Conservation (phyloP, 805 yeast genomes). For the Kazachstania taianensis region DNA sequence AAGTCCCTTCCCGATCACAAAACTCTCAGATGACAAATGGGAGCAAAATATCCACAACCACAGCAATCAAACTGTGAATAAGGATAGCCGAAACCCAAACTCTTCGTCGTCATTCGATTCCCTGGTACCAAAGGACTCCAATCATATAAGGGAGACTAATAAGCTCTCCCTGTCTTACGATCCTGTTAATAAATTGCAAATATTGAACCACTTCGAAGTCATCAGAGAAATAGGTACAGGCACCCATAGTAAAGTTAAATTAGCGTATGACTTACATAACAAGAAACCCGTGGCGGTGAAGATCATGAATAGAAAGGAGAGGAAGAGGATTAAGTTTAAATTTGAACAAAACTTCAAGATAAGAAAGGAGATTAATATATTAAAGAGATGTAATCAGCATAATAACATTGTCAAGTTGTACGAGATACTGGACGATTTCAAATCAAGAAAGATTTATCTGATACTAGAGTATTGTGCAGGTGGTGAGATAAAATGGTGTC, state of each 20-base stretch:
- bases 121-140: conserved; percentile 8
- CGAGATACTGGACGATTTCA: conserved; percentile 81
- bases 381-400: conserved; percentile 78
- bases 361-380: conserved; percentile 85
- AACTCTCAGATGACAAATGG: too few relatives aligned
- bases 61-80: background rate
- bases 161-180: conserved; percentile 77
- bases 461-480: conserved; percentile 82
- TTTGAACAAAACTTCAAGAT: conserved; percentile 52
- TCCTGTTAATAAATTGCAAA: conserved; percentile 72
- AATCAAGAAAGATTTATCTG: conserved; percentile 75
- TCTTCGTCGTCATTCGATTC: conserved; percentile 22
- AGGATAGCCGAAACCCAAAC: background rate
- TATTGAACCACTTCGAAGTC: conserved; percentile 83
- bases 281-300: conserved; percentile 80
- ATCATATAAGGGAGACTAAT: conserved; percentile 61
- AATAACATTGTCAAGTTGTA: conserved; percentile 82
- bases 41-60: too few relatives aligned
- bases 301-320: conserved; percentile 65
- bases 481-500: conserved; percentile 82
- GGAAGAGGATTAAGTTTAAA: conserved; percentile 9
- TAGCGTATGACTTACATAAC: conserved; percentile 64
- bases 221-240: conserved; percentile 83
- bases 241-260: conserved; percentile 97
- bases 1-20: background rate